Evolutionary conservation across 2,329 filamentous ascomycete species (phyloP).

Genomic region (Teratosphaeria viscida): DNA sequence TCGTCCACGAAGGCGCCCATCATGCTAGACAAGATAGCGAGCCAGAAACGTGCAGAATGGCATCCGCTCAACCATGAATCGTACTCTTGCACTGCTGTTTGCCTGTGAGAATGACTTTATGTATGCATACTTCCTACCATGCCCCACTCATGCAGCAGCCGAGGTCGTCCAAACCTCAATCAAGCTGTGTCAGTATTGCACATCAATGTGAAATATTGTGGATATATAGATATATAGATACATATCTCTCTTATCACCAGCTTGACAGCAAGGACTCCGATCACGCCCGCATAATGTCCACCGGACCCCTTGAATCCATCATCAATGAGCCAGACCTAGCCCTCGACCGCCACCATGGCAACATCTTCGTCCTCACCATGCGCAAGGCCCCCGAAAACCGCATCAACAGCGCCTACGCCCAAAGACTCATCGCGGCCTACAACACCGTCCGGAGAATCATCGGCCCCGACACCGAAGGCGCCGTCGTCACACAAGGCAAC

Average conservation of each 20-base stretch:
- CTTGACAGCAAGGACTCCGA: neutral
- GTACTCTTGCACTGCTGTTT: too few relatives aligned
- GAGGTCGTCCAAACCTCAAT: neutral
- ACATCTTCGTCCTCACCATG: conserved; percentile 45
- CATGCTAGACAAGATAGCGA: too few relatives aligned
- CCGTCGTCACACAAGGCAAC: conserved; percentile 43
- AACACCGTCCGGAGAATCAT: conserved; percentile 38
- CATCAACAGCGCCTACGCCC: conserved; percentile 39
- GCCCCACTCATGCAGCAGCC: neutral
- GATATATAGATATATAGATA: too few relatives aligned
- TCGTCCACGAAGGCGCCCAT: too few relatives aligned
- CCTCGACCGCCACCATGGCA: conserved; percentile 34
- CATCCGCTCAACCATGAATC: too few relatives aligned
- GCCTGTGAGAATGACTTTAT: too few relatives aligned
- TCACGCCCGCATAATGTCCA: neutral
- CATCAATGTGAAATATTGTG: neutral
- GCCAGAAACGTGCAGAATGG: too few relatives aligned
- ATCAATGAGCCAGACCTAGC: conserved; percentile 33
- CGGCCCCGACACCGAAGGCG: conserved; percentile 39
- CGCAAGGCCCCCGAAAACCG: conserved; percentile 46
- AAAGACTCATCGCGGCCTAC: conserved; percentile 43
- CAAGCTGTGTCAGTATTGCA: neutral
- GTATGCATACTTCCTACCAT: neutral
- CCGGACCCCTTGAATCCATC: conserved; percentile 16
- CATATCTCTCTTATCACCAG: neutral